Conservation (phyloP, 768 basidiomycete genomes). For the Lyophyllum decastes region DNA sequence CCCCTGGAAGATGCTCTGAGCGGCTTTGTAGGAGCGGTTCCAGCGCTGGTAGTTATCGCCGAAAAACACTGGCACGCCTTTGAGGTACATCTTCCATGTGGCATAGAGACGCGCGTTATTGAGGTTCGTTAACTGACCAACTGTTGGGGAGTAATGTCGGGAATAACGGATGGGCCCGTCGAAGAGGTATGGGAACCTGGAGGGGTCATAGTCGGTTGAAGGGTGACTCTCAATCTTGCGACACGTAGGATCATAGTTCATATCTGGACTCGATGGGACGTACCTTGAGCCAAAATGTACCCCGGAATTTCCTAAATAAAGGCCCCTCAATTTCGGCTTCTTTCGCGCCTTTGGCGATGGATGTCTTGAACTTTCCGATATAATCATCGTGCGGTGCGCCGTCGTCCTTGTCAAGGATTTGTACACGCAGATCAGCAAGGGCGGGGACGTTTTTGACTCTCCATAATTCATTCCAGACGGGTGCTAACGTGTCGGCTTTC, state of each 20-base stretch:
- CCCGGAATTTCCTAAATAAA: slow-evolving; percentile 47
- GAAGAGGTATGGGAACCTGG: slow-evolving; percentile 59
- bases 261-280: slow-evolving; percentile 4
- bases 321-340: slow-evolving; percentile 64
- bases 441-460: slow-evolving; percentile 70
- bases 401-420: slow-evolving; percentile 71
- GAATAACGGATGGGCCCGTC: slow-evolving; percentile 76
- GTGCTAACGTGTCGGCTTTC: slow-evolving; percentile 51
- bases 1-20: slow-evolving; percentile 70
- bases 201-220: slow-evolving; percentile 38
- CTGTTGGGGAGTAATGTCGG: slow-evolving; percentile 68
- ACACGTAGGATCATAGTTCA: not conserved
- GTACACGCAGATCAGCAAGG: slow-evolving; percentile 58
- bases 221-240: slow-evolving; percentile 53
- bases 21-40: slow-evolving; percentile 69
- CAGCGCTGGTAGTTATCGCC: slow-evolving; percentile 61
- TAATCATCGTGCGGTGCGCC: slow-evolving; percentile 57
- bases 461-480: slow-evolving; percentile 82
- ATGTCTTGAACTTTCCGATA: slow-evolving; percentile 63
- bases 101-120: slow-evolving; percentile 68
- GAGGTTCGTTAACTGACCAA: slow-evolving; percentile 63
- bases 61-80: slow-evolving; percentile 60
- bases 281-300: slow-evolving; percentile 74
- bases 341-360: slow-evolving; percentile 56
- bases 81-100: slow-evolving; percentile 78